These are phyloP conservation scores for Candida taoyuanica DNA, from an alignment of 805 yeast species.

Conservation along the genomic window DNA sequence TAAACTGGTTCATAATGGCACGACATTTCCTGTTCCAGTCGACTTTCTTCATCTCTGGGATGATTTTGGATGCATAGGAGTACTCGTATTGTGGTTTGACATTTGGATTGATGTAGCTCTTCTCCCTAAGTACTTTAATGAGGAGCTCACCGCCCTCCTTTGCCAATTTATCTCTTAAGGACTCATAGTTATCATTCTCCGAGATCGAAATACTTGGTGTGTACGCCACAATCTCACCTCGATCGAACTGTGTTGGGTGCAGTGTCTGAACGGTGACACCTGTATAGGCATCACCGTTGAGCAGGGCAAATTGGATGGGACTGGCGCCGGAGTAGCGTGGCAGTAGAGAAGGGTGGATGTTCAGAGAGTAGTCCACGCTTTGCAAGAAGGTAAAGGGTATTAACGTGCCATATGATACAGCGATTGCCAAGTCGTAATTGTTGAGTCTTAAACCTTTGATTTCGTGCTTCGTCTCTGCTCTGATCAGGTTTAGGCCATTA, in stretches of 20 bases:
- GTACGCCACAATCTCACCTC: slow-evolving; percentile 65
- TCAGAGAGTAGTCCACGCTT: slow-evolving; percentile 55
- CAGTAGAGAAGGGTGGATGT: slow-evolving; percentile 87
- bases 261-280: slow-evolving; percentile 90
- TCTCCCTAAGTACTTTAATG: slow-evolving; percentile 35
- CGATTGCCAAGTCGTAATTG: slow-evolving; percentile 64
- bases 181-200: slow-evolving; percentile 38
- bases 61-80: slow-evolving; percentile 58
- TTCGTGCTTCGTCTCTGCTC: slow-evolving; percentile 50
- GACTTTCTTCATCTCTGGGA: slow-evolving; percentile 37
- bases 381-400: slow-evolving; percentile 62
- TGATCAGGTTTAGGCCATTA: slow-evolving; percentile 32
- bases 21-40: slow-evolving; percentile 42
- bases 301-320: slow-evolving; percentile 76
- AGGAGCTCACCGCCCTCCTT: slow-evolving; percentile 58
- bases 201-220: slow-evolving; percentile 39
- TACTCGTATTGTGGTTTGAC: slow-evolving; percentile 28
- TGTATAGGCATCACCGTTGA: slow-evolving; percentile 56
- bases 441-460: slow-evolving; percentile 28
- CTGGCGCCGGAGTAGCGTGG: slow-evolving; percentile 86
- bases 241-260: slow-evolving; percentile 83
- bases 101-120: slow-evolving; percentile 23
- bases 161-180: slow-evolving; percentile 51
- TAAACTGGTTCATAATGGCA: slow-evolving; percentile 37
- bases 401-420: slow-evolving; percentile 84